Conservation (phyloP, 768 basidiomycete genomes). For the Lactarius psammicola region DNA sequence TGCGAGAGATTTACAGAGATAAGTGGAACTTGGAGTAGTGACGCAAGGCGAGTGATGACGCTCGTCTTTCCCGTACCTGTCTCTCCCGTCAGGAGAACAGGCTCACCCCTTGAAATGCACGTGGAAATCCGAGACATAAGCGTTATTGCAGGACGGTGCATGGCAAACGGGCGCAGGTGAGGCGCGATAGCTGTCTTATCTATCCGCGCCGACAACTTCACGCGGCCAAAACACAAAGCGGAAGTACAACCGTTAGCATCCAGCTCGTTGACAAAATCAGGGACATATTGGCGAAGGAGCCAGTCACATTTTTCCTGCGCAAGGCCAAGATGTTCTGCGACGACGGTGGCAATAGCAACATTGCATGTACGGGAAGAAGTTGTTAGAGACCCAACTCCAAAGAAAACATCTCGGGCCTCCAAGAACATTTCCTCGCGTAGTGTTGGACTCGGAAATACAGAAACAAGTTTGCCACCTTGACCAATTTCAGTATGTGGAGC, state of each 20-base stretch:
- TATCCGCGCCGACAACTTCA: slow-evolving; percentile 50
- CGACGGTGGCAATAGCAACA: slow-evolving; percentile 48
- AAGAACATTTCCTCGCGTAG: slow-evolving; percentile 87
- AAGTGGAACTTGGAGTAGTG: slow-evolving; percentile 69
- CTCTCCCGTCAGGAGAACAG: slow-evolving; percentile 90
- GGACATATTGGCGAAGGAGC: slow-evolving; percentile 62
- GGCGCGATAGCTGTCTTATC: slow-evolving; percentile 39
- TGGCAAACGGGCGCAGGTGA: slow-evolving; percentile 66
- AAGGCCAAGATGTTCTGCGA: slow-evolving; percentile 64
- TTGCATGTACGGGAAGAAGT: slow-evolving; percentile 49
- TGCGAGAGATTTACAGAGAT: slow-evolving; percentile 92
- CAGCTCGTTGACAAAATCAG: slow-evolving; percentile 66
- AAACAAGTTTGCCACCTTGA: slow-evolving; percentile 36
- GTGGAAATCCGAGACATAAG: slow-evolving; percentile 80
- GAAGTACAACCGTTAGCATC: slow-evolving; percentile 60
- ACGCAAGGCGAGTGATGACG: slow-evolving; percentile 80
- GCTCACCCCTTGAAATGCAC: slow-evolving; percentile 70
- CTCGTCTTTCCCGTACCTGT: slow-evolving; percentile 99
- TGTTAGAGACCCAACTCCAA: slow-evolving; percentile 64
- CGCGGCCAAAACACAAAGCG: slow-evolving; percentile 61
- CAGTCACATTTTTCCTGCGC: slow-evolving; percentile 68
- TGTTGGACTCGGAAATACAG: slow-evolving; percentile 64
- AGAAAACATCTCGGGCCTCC: slow-evolving; percentile 89
- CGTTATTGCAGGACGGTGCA: slow-evolving; percentile 80
- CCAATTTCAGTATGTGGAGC: slow-evolving; percentile 30